Conservation (phyloP, 257 asterid genomes). For the Perilla frutescens region DNA sequence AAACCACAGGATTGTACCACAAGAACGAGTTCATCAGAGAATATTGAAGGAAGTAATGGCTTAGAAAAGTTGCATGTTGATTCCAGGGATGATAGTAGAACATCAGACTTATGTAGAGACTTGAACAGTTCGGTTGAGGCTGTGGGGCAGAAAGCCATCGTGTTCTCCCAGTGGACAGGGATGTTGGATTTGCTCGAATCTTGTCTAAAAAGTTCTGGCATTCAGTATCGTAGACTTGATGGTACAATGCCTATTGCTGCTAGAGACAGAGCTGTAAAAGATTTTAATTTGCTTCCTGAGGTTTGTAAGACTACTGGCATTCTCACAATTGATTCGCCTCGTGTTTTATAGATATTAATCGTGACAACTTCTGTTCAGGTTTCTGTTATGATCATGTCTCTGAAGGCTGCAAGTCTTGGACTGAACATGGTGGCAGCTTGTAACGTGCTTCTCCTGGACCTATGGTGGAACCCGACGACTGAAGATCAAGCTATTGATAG, state of each 20-base stretch:
- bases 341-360: conserved; percentile 17
- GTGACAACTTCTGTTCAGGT: conserved; percentile 55
- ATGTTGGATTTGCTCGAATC: conserved; percentile 96
- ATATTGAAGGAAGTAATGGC: conserved; percentile 30
- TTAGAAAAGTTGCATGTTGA: conserved; percentile 41
- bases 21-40: conserved; percentile 37
- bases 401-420: conserved; percentile 99
- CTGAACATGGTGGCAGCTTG: conserved; percentile 98
- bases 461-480: conserved; percentile 99
- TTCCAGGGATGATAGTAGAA: conserved; percentile 34
- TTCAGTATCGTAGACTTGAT: conserved; percentile 92
- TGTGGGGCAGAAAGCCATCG: conserved; percentile 86
- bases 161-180: conserved; percentile 99
- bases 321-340: conserved; percentile 19
- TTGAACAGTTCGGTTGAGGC: conserved; percentile 37
- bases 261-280: conserved; percentile 94
- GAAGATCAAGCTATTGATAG: conserved; percentile 99
- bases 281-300: conserved; percentile 88
- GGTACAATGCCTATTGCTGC: conserved; percentile 94
- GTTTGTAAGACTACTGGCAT: conserved; percentile 47
- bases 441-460: conserved; percentile 89
- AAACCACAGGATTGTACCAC: conserved; percentile 43
- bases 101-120: conserved; percentile 31
- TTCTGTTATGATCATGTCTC: conserved; percentile 92
- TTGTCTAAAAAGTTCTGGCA: conserved; percentile 62